Evolutionary conservation across 495 filamentous ascomycete genomes (phyloP), one percentile per base, ranked within the genome.

Genomic region (Schizothecium vesticola): DNA sequence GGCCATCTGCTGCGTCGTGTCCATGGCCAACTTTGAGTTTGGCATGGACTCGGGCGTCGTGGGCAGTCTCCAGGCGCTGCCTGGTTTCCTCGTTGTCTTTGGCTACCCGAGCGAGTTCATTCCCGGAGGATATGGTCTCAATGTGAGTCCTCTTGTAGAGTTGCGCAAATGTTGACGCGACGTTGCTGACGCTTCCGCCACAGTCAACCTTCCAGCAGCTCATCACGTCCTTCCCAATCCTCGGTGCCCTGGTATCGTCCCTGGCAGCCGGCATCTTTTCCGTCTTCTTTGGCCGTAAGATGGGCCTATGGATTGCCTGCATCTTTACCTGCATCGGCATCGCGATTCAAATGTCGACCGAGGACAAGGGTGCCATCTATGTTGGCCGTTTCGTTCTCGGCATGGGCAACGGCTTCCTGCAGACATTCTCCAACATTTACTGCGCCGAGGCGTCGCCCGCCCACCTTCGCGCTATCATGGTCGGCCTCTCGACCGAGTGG

Each of bases 1-100:
- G 23, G 59, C 73, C 21, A 79, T 80, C 70, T 80, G 78, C 68
- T 67, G 71, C 55, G 70, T 70, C 66, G 77, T 80, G 33, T 74
- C 78, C 9, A 72, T 80, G 57, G 78, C 77, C 10, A 79, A 76
- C 59, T 75, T 64, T 65, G 85, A 88, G 71, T 88, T 87, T 77
- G 85, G 86, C 8, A 71, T 87, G 62, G 86, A 88, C 69, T 86
- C 84, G 65, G 84, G 82, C 21, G 74, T 84, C 56, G 82, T 88
- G 59, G 86, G 82, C 13, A 82, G 85, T 66, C 77, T 88, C 12
- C 86, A 88, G 69, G 86, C 86, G 23, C 87, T 88, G 85, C 70
- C 82, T 16, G 86, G 86, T 2, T 88, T 87, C 70, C 75, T 87
- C 28, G 67, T 81, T 69, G 81, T 83, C 67, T 74, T 74, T 66